These are phyloP conservation scores for Erucastrum elatum DNA, from an alignment of 345 rosid species.

Conservation along the genomic window DNA sequence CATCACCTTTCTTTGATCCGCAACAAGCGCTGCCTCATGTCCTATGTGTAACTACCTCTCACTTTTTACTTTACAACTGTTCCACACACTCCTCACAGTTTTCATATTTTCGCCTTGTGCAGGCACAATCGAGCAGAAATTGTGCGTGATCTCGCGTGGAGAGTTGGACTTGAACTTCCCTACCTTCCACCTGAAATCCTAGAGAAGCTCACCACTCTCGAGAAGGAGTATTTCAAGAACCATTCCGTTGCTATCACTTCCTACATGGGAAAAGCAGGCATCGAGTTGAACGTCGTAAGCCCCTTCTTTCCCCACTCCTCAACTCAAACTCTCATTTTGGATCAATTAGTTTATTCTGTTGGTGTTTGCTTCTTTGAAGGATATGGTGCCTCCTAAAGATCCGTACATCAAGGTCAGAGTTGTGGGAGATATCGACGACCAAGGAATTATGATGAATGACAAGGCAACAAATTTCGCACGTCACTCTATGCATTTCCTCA, in stretches of 20 bases:
- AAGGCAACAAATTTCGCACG: constrained; percentile 71
- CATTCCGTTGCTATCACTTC: constrained; percentile 66
- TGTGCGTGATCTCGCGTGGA: constrained; percentile 74
- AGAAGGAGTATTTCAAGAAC: constrained; percentile 66
- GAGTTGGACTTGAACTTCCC: constrained; percentile 65
- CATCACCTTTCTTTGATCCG: constrained; percentile 87
- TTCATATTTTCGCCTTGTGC: neutral
- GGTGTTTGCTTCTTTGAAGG: constrained; percentile 49
- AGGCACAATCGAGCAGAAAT: constrained; percentile 80
- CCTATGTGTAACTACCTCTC: constrained; percentile 58
- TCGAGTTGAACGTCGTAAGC: constrained; percentile 81
- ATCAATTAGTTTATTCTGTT: neutral
- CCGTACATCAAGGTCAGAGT: constrained; percentile 91
- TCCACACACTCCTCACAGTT: neutral
- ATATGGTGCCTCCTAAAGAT: constrained; percentile 96
- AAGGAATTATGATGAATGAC: constrained; percentile 68
- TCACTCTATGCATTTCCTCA: constrained; percentile 91
- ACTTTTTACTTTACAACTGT: neutral
- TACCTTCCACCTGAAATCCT: constrained; percentile 75
- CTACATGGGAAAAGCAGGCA: constrained; percentile 69
- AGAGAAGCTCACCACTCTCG: constrained; percentile 65
- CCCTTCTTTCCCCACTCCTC: neutral
- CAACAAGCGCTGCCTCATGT: constrained; percentile 93
- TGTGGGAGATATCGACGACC: constrained; percentile 79
- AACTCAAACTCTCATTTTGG: too few relatives aligned